Conservation (phyloP, 148 eudicot species). For the Vaccinium darrowii region DNA sequence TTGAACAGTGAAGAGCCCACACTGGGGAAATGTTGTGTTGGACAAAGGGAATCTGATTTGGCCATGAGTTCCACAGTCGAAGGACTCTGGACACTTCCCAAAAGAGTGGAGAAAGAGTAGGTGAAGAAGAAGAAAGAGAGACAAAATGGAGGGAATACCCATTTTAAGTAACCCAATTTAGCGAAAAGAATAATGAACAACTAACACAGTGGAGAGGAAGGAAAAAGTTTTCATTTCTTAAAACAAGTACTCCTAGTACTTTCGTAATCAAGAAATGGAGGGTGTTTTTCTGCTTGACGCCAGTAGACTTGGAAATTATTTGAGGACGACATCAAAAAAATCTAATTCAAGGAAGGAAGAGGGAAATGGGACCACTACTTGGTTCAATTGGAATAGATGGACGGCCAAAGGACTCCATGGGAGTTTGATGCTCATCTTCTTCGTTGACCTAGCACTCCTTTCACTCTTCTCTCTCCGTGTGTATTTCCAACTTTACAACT, state of each 20-base stretch:
- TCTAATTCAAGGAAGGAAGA: too few species aligned
- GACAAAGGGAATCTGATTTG: constrained; percentile 34
- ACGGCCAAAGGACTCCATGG: background rate
- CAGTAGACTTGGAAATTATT: too few species aligned
- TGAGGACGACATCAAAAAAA: too few species aligned
- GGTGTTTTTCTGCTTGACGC: too few species aligned
- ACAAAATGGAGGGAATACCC: background rate
- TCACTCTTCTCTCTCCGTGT: too few species aligned
- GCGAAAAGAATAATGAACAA: background rate
- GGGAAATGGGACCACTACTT: background rate
- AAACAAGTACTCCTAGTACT: background rate
- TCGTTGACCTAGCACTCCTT: background rate
- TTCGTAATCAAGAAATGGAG: too few species aligned
- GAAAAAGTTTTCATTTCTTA: background rate
- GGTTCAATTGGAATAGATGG: background rate
- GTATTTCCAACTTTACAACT: too few species aligned
- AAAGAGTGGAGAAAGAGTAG: background rate
- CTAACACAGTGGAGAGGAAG: background rate
- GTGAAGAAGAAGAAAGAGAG: background rate
- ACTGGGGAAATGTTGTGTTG: constrained; percentile 11
- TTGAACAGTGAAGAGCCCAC: constrained; percentile 29
- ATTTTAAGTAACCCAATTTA: background rate
- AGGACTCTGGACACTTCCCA: background rate
- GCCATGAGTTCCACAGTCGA: constrained; percentile 23
- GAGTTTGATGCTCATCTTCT: background rate